Evolutionary conservation across 2,329 filamentous ascomycete species (phyloP).

Genomic region (Talaromyces sp.): DNA sequence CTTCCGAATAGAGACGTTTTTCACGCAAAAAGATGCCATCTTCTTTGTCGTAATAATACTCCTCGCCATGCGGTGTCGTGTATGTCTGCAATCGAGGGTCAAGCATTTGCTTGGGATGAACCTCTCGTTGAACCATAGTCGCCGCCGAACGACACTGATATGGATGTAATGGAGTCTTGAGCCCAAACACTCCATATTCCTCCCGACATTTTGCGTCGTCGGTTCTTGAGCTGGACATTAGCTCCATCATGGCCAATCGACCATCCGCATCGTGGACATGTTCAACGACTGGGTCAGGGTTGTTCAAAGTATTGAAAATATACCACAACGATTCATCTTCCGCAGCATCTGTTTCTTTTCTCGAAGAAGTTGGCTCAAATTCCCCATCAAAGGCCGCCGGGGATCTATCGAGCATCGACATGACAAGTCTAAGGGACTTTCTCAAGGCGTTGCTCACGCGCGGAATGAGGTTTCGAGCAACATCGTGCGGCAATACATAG

Average conservation of each 20-base stretch:
- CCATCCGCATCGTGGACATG: slow-evolving; percentile 26
- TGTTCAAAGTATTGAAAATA: slow-evolving; percentile 44
- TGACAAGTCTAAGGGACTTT: slow-evolving; percentile 31
- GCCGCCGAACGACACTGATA: slow-evolving; percentile 79
- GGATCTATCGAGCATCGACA: slow-evolving; percentile 35
- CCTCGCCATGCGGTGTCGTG: slow-evolving; percentile 53
- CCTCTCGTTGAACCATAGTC: slow-evolving; percentile 77
- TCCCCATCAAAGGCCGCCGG: slow-evolving; percentile 33
- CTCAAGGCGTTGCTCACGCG: slow-evolving; percentile 27
- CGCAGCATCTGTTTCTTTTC: slow-evolving; percentile 12
- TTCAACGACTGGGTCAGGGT: slow-evolving; percentile 30
- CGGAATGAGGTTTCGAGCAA: slow-evolving; percentile 26
- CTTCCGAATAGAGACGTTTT: slow-evolving; percentile 67
- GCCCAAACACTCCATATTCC: slow-evolving; percentile 24
- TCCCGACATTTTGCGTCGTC: slow-evolving; percentile 10
- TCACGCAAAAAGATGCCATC: slow-evolving; percentile 57
- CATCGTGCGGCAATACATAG: slow-evolving; percentile 37
- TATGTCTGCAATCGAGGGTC: slow-evolving; percentile 67
- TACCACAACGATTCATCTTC: slow-evolving; percentile 45
- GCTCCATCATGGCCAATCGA: slow-evolving; percentile 29
- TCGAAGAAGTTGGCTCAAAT: slow-evolving; percentile 7
- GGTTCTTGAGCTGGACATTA: slow-evolving; percentile 21
- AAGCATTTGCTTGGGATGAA: slow-evolving; percentile 55
- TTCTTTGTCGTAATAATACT: slow-evolving; percentile 66
- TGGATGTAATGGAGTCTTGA: slow-evolving; percentile 59